Base-by-base conservation (phyloP, 2,329 filamentous ascomycete genomes). In the Aureobasidium melanogenum region DNA sequence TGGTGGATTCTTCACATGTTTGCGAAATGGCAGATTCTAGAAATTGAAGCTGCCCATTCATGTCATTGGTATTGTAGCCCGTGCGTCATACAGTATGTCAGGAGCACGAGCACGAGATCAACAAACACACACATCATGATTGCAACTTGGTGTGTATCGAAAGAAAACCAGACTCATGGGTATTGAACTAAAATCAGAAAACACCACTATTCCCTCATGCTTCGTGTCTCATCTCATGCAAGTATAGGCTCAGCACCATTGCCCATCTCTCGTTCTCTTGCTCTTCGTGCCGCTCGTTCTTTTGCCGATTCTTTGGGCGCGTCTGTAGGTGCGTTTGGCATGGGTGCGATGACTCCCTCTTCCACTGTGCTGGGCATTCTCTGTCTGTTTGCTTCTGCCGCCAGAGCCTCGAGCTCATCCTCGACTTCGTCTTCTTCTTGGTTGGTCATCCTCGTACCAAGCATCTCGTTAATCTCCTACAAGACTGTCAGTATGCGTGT, bases 341-440 rank as follows among this genome's bases (percentile, higher is more conserved):
- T 66, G 60, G 26, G 67, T 64, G 24, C 68, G 41, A 58, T 62
- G 46, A 52, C 58, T 60, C 22, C 55, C 36, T 74, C 72, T 62
- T 75, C 69, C n/a, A 77, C 76, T 38, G 79, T 65, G 24, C 54
- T 65, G 5, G 66, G 63, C 38, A 68, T 34, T 10, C 41, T 64
- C 8, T 63, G 63, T 36, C 74, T 75, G 43, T 72, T 73, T 58
- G 85, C 73, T 69, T 92, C 85, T 43, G 79, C 80, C 73, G 92
- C 88, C 66, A 99, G 80, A 1, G 86, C 87, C 60, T 89, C 90
- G 57, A 99, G 79, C 76, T 99, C 94, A 70, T 97, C 92, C 72
- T 99, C 94, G 36, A 99, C 94, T 70, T 97, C 94, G 70, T 97
- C 93, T 74, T 99, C 94, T 74, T 99, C 94, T 69, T 95, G 88